Evolutionary conservation across 2,329 filamentous ascomycete genomes (phyloP), one percentile per base, ranked within the genome.

Genomic region (Aspergillus quadricinctus): DNA sequence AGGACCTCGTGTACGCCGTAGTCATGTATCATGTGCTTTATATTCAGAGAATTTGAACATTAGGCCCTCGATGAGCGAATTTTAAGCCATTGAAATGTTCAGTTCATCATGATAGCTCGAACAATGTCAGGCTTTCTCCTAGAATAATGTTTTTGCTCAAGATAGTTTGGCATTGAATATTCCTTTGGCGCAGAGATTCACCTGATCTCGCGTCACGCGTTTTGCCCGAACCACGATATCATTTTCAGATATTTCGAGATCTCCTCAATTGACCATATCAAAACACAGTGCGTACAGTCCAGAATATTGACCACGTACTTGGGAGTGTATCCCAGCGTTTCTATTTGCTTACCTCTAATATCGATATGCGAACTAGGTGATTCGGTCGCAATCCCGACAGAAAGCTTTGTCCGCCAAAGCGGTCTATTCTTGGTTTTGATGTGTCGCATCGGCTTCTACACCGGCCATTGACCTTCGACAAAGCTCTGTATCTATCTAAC

Each of bases 121-220:
- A 37, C 14, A 37, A 37, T 37, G 14, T n/a, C 14, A 17, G 14
- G 6, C 2, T 37, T 17, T 17, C 14, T 7, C 31, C 5, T 37
- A 37, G 14, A 17, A 17, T 17, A 37, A 37, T n/a, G 31, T 37
- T 17, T 37, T n/a, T 37, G 31, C 14, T 37, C 14, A 37, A 17
- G 5, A 17, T 37, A 17, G 31, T 37, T 17, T 37, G 31, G 31
- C 14, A 37, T 37, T 37, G 2, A 37, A 17, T 37, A 35, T 7
- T 37, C 31, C 1, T 37, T 14, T 17, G 14, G 31, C 2, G 17
- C 14, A 37, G 11, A n/a, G 4, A 48, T 48, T 64, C 68, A 70
- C 66, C 63, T 69, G 65, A 69, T 64, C 63, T 66, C 65, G 66
- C 66, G 67, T 71, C 64, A 61, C 63, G 66, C 59, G 58, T 64